A percentile compares a stretch with the other conserved stretches of the same genome.
phyloP scores from a whole-genome alignment of 305 asterid genomes.

The Solanum hybrid region DNA sequence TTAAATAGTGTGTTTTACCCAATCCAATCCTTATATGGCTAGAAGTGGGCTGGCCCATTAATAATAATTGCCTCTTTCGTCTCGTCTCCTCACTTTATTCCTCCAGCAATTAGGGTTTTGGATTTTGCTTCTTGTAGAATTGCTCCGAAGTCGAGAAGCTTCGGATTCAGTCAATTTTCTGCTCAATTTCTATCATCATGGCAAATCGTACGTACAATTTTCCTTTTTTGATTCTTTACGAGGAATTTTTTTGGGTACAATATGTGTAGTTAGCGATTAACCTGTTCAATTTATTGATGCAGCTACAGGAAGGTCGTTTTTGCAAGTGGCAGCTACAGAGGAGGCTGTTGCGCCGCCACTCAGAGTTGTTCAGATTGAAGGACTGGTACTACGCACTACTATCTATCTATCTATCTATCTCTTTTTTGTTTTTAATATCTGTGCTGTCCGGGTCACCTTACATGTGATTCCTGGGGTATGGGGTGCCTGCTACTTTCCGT shows the following conservation, averaged over 20 bases:
- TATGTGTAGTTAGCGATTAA: neutral
- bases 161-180: neutral
- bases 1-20: neutral
- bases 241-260: neutral
- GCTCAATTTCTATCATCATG: neutral
- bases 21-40: neutral
- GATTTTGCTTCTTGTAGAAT: neutral
- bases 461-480: neutral
- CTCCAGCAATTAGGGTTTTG: constrained; percentile 2
- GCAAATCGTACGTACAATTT: neutral
- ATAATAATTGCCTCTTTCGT: neutral
- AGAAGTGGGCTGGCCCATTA: neutral
- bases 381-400: constrained; percentile 43
- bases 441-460: neutral
- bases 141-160: neutral
- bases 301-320: constrained; percentile 55
- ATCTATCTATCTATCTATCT: neutral
- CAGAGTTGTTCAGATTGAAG: constrained; percentile 98
- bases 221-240: neutral
- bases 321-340: constrained; percentile 84
- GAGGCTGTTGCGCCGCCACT: constrained; percentile 76
- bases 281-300: neutral
- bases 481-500: neutral
- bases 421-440: neutral
- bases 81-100: neutral